Percentiles rank a stretch among this genome's conserved stretches.
Conservation (phyloP, 768 basidiomycete species). For the Ramaria sp. region DNA sequence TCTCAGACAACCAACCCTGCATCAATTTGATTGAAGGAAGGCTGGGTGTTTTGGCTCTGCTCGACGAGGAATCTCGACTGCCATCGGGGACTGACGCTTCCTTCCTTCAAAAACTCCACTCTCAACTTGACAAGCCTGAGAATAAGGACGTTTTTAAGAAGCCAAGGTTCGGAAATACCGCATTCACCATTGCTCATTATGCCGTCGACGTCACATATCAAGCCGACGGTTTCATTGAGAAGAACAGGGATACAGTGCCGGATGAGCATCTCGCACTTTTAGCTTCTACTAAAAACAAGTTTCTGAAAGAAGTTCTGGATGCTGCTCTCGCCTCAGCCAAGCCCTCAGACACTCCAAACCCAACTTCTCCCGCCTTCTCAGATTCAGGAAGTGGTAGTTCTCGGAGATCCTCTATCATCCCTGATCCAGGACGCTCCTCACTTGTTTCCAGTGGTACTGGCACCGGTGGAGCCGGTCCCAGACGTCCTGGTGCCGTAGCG, state of each 20-base stretch:
- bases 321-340: conserved; percentile 71
- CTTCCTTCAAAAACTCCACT: conserved; percentile 86
- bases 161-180: conserved; percentile 94
- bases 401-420: conserved; percentile 74
- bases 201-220: conserved; percentile 98
- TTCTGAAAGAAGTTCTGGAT: conserved; percentile 92
- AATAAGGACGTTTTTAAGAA: conserved; percentile 93
- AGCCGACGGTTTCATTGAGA: conserved; percentile 96
- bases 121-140: conserved; percentile 74
- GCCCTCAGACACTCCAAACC: conserved; percentile 52
- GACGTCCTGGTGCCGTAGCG: conserved; percentile 56
- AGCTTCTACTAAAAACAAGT: conserved; percentile 77
- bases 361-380: conserved; percentile 66
- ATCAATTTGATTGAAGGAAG: conserved; percentile 98
- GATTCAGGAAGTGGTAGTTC: conserved; percentile 70
- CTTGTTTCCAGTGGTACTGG: conserved; percentile 43
- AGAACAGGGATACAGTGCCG: conserved; percentile 97
- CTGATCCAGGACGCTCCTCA: conserved; percentile 73
- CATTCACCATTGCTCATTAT: conserved; percentile 97
- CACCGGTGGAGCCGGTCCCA: conserved; percentile 25
- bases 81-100: conserved; percentile 88
- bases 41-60: conserved; percentile 84
- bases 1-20: conserved; percentile 97
- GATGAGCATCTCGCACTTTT: conserved; percentile 93
- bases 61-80: conserved; percentile 96